Evolutionary conservation across 176 grass and related monocot genomes (phyloP), one percentile per base, ranked within the genome.

Genomic region (Hordeum marinum): DNA sequence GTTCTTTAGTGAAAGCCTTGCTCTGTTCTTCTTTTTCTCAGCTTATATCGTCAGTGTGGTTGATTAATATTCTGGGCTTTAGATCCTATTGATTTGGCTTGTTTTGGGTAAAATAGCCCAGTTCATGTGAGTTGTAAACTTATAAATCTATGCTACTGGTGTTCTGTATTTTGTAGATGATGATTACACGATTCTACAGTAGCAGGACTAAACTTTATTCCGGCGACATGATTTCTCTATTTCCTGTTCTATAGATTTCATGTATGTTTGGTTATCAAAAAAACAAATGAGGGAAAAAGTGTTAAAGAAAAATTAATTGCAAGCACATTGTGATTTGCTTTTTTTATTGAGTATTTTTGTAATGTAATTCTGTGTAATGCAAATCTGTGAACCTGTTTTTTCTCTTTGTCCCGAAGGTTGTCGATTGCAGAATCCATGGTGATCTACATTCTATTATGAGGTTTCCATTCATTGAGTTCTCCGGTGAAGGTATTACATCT

Each of bases 381-480:
- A 75, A 78, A 69, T 82, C 15, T 52, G 3, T 85, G 65, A 37
- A 63, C 63, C 11, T 26, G 80, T 63, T 80, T 20, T 70, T 27
- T 76, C 21, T 78, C 42, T 80, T 20, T 80, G 0, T 43, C 17
- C 55, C 80, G 60, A 81, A 97, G 95, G 92, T 97, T 73, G 89
- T 94, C 48, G 95, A 97, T 84, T 97, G 95, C 59, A 90, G 95
- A 79, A 86, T 97, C 71, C 94, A 92, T 72, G 90, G 95, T 41
- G 95, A 94, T 82, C 95, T 92, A 11, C 86, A 94, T 75, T 97
- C 92, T 68, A 84, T 93, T 89, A 82, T 97, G 76, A 89, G 95
- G 77, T 97, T 97, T 94, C 90, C 95, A 64, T 97, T 97, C 72
- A 91, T 97, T 57, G 95, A 97, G 77, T 97, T 97, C 65, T 78